Evolutionary conservation across 805 yeast genomes (phyloP).

Genomic region (Debaryomyces maramus): DNA sequence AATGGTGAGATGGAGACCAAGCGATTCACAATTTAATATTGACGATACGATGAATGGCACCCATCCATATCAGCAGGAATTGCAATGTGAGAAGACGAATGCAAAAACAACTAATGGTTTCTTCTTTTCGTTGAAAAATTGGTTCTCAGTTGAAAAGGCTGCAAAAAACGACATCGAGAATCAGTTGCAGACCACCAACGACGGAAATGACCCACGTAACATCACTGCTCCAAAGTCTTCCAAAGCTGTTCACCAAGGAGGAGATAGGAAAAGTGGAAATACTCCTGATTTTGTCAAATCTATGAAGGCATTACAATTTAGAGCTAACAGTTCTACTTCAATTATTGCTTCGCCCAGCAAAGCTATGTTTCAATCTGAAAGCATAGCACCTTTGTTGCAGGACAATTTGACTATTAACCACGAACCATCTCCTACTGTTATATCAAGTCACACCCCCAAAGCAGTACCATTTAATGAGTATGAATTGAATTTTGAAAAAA

Average conservation of each 20-base stretch:
- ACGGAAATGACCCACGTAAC: too few relatives aligned
- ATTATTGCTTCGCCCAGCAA: constrained; percentile 7
- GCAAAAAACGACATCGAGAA: background rate
- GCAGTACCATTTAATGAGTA: constrained; percentile 24
- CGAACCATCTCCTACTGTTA: constrained; percentile 6
- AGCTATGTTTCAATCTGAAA: constrained; percentile 2
- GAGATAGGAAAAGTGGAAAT: too few relatives aligned
- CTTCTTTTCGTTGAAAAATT: constrained; percentile 2
- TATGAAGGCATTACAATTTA: constrained; percentile 9
- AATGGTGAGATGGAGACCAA: constrained; percentile 32
- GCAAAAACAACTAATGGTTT: background rate
- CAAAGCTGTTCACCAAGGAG: too few relatives aligned
- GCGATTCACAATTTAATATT: constrained; percentile 31
- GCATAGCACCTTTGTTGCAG: background rate
- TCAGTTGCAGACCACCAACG: background rate
- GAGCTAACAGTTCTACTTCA: constrained; percentile 18
- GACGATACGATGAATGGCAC: constrained; percentile 21
- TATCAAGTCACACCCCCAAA: constrained; percentile 19
- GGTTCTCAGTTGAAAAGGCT: constrained; percentile 6
- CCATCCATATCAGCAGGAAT: constrained; percentile 31
- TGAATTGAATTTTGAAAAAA: constrained; percentile 16
- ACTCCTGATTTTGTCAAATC: constrained; percentile 7
- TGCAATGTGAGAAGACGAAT: background rate
- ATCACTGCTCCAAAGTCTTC: too few relatives aligned
- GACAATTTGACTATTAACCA: constrained; percentile 1